These are phyloP conservation scores for Hymenotorrendiella dingleyae DNA, from an alignment of 2,329 filamentous ascomycete genomes.

Conservation along the genomic window DNA sequence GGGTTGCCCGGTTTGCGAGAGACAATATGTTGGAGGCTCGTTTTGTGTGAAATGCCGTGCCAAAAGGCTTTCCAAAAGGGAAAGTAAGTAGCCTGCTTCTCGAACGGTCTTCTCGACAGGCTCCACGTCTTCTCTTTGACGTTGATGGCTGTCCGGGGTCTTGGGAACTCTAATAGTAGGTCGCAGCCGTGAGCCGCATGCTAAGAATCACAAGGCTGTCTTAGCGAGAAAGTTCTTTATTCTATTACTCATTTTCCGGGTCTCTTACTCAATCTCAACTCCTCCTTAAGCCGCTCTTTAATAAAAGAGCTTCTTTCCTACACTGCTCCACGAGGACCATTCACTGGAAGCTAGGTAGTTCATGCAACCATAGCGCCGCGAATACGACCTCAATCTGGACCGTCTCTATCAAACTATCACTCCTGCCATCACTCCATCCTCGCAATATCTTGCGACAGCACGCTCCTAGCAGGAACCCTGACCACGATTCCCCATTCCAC, in stretches of 20 bases:
- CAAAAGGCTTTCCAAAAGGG: no score
- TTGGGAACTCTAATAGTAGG: no score
- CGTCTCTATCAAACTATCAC: background rate
- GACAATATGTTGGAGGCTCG: no score
- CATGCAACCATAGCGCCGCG: background rate
- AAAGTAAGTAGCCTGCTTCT: no score
- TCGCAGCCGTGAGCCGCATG: no score
- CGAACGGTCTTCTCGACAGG: no score
- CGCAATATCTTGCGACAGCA: constrained; percentile 5
- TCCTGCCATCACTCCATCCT: background rate
- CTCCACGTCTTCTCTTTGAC: no score
- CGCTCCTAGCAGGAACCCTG: background rate
- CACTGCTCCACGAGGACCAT: background rate
- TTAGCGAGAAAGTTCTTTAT: background rate
- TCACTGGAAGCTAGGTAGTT: background rate
- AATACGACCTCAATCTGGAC: background rate
- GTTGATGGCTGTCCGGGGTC: no score
- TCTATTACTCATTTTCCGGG: background rate
- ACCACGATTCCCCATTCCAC: background rate
- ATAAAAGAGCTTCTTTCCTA: background rate
- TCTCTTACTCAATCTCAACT: constrained; percentile 1
- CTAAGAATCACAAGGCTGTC: constrained; percentile 1
- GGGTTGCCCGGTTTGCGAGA: no score
- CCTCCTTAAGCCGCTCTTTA: background rate
- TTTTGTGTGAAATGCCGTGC: no score